phyloP scores from a whole-genome alignment of 2,329 filamentous ascomycete species.

The Aspergillus floridensis region DNA sequence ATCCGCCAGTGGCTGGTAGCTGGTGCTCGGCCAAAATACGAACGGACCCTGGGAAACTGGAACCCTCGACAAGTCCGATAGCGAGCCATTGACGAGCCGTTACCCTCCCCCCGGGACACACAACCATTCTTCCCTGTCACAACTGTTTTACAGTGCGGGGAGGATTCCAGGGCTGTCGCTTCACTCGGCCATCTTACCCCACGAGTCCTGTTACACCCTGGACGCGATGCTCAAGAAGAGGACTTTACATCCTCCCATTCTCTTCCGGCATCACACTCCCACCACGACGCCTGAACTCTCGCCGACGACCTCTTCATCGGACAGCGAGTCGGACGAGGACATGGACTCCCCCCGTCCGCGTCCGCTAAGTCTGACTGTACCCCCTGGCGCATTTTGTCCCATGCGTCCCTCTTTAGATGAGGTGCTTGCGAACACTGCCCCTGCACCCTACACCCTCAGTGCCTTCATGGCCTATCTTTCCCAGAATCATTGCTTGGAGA shows the following conservation, averaged over 20 bases:
- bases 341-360: conserved; percentile 42
- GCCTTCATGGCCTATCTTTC: conserved; percentile 97
- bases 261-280: conserved; percentile 41
- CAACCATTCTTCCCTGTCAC: neutral
- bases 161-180: conserved; percentile 14
- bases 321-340: conserved; percentile 46
- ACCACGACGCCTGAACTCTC: conserved; percentile 47
- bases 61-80: neutral
- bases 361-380: conserved; percentile 44
- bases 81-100: neutral
- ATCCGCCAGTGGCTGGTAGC: conserved; percentile 9
- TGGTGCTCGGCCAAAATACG: neutral
- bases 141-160: conserved; percentile 11
- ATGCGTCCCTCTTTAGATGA: conserved; percentile 74
- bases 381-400: conserved; percentile 39
- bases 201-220: conserved; percentile 24
- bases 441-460: conserved; percentile 82
- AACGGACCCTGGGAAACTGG: conserved; percentile 1
- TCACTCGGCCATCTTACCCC: conserved; percentile 11
- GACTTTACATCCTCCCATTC: conserved; percentile 33
- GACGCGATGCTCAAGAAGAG: conserved; percentile 42
- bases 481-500: conserved; percentile 95
- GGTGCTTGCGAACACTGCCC: conserved; percentile 80
- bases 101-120: neutral
- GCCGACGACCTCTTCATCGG: conserved; percentile 40